A percentile compares a stretch with the other conserved stretches of the same genome.
Evolutionary conservation across 352 stramenopile genomes (phyloP).

Genomic region (Phytopythium aichiense): DNA sequence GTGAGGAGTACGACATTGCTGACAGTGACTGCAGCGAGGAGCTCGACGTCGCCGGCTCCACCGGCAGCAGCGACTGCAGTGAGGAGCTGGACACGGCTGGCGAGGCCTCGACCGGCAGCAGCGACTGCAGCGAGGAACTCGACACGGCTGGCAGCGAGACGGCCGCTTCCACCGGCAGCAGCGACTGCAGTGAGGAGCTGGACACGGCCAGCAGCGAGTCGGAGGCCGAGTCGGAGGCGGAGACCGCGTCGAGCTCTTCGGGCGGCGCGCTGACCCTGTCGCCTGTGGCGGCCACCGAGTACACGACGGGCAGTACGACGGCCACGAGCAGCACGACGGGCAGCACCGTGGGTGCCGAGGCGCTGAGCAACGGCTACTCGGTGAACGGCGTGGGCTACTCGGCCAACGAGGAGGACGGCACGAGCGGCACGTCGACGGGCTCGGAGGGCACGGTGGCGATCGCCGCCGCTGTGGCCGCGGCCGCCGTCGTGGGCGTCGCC

Average conservation of each 20-base stretch:
- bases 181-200: constrained; percentile 5
- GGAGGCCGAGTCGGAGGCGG: neutral
- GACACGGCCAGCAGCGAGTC: constrained; percentile 2
- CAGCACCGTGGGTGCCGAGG: constrained; percentile 11
- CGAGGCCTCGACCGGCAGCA: constrained; percentile 4
- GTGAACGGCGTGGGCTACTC: constrained; percentile 3
- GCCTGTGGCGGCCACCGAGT: constrained; percentile 18
- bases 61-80: constrained; percentile 27
- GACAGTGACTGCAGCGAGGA: constrained; percentile 18
- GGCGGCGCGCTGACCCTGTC: constrained; percentile 30
- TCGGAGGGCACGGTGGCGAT: constrained; percentile 17
- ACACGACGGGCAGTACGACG: constrained; percentile 26
- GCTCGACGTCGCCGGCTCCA: constrained; percentile 18
- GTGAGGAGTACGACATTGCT: constrained; percentile 20
- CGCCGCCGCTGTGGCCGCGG: constrained; percentile 25
- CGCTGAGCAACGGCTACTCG: constrained; percentile 10
- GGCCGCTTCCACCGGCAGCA: constrained; percentile 4
- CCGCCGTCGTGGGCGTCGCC: constrained; percentile 42
- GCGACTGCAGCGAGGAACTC: constrained; percentile 13
- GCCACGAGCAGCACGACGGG: constrained; percentile 14
- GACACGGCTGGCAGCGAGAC: constrained; percentile 18
- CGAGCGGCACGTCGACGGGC: neutral
- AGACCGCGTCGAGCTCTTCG: constrained; percentile 11
- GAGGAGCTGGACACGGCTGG: constrained; percentile 24
- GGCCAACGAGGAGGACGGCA: constrained; percentile 10